Conservation (phyloP, 495 filamentous ascomycete genomes). For the Saxispiralis lemnorum region DNA sequence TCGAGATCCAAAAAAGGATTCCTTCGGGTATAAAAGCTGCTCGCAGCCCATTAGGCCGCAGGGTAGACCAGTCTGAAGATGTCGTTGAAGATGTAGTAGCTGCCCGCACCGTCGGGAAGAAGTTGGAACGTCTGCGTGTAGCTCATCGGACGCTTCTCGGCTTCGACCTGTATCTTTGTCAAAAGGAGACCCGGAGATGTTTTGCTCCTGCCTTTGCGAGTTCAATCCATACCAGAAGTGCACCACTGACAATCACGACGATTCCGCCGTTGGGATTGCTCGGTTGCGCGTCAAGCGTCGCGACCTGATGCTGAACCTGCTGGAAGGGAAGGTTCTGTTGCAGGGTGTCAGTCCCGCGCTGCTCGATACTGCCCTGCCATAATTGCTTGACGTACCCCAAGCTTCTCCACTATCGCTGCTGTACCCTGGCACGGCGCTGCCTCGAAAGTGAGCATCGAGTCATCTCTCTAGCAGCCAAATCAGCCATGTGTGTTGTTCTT, state of each 20-base stretch:
- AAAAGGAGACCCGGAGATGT: too few species aligned
- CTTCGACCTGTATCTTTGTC: slow-evolving; percentile 58
- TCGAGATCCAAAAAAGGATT: too few species aligned
- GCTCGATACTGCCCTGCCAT: background rate
- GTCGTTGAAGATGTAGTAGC: slow-evolving; percentile 80
- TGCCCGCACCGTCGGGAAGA: slow-evolving; percentile 43
- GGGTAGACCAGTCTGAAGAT: slow-evolving; percentile 69
- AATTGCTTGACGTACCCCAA: slow-evolving; percentile 37
- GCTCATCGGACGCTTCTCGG: slow-evolving; percentile 59
- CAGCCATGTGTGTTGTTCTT: background rate
- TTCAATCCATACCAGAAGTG: slow-evolving; percentile 37
- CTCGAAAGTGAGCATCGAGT: slow-evolving; percentile 93
- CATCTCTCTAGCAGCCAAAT: slow-evolving; percentile 39
- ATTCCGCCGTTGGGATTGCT: slow-evolving; percentile 41
- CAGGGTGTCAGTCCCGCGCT: background rate
- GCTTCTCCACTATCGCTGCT: slow-evolving; percentile 52
- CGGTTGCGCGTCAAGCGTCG: slow-evolving; percentile 63
- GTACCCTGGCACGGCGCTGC: slow-evolving; percentile 39
- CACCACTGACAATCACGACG: slow-evolving; percentile 70
- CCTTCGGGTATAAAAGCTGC: too few species aligned
- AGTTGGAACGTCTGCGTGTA: slow-evolving; percentile 80
- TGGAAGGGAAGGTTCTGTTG: slow-evolving; percentile 58
- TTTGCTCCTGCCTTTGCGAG: too few species aligned
- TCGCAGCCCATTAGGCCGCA: slow-evolving; percentile 15
- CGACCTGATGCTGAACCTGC: slow-evolving; percentile 52